Base-by-base conservation (phyloP, 257 asterid species). In the Galeopsis tetrahit region DNA sequence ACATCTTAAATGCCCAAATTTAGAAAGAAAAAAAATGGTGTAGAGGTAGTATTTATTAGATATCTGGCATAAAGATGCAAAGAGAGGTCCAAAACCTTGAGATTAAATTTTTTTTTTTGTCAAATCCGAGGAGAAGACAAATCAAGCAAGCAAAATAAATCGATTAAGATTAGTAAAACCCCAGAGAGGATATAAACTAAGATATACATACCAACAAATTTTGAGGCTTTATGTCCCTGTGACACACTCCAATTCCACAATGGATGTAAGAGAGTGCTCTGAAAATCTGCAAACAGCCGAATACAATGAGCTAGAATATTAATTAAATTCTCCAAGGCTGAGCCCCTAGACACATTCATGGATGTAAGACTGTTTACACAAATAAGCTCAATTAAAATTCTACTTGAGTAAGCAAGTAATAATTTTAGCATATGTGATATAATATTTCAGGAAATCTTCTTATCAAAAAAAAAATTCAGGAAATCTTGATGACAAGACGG, bases 201-300 rank as follows among this genome's bases (percentile, higher is more conserved):
- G 28, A 67, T 48, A 60, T 8, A 77, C 80, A 15, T 85, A 93
- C 98, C 97, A 93, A 82, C 74, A 93, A 86, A 75, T 93, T 93
- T 77, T 93, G 98, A 84, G 98, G 97, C 82, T 93, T 93, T 85
- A 93, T 93, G 86, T 93, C 98, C 82, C 98, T 88, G 81, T 93
- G 98, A 73, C 97, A 93, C 74, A 93, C 96, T 80, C 96, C 94
- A 76, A 93, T 79, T 64, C 89, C 76, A 44, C 90, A 88, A 83
- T 93, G 97, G 75, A 93, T 89, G 81, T 91, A 93, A 63, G 96
- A 86, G 80, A 93, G 82, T 13, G 98, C 97, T 86, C 98, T 85
- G 82, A 91, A 91, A 62, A 93, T 93, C 98, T 93, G 95, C 79
- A 69, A 55, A 78, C 42, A 77, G 31, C 70, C 43, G 43, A 80